Conservation (phyloP, 176 grass and related monocot species). For the Cenchrus fungigraminus region DNA sequence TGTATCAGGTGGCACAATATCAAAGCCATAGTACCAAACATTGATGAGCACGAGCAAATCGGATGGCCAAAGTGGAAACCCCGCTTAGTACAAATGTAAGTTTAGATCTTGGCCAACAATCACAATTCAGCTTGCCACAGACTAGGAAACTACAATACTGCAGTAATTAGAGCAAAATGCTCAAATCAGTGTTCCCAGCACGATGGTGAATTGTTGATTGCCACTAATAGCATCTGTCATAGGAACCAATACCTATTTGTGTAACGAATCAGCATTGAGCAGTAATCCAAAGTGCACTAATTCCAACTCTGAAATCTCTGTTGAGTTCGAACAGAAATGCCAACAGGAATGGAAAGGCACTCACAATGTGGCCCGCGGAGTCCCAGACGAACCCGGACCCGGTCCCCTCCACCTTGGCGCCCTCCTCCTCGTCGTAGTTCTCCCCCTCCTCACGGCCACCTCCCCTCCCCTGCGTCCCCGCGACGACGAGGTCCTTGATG, state of each 20-base stretch:
- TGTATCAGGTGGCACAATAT: not conserved
- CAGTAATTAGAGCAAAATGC: not conserved
- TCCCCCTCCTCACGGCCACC: not conserved
- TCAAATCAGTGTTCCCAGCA: not conserved
- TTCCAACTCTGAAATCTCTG: not conserved
- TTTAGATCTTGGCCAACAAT: not conserved
- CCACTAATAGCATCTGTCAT: too few species aligned
- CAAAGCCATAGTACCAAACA: not conserved
- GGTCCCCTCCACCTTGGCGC: constrained; percentile 71
- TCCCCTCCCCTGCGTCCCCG: constrained; percentile 1
- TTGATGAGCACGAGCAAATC: not conserved
- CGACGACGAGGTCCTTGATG: constrained; percentile 69
- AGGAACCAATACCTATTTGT: not conserved
- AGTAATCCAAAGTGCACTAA: not conserved
- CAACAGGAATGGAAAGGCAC: not conserved
- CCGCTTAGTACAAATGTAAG: not conserved
- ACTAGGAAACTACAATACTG: not conserved
- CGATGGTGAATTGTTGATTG: too few species aligned
- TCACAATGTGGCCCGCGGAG: constrained; percentile 77
- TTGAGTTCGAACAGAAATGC: not conserved
- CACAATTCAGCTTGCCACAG: not conserved
- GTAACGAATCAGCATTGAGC: not conserved
- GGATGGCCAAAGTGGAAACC: not conserved
- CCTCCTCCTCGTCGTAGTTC: constrained; percentile 25
- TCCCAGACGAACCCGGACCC: constrained; percentile 89